phyloP scores from a whole-genome alignment of 306 rosid species.

The Arachis hypogaea region DNA sequence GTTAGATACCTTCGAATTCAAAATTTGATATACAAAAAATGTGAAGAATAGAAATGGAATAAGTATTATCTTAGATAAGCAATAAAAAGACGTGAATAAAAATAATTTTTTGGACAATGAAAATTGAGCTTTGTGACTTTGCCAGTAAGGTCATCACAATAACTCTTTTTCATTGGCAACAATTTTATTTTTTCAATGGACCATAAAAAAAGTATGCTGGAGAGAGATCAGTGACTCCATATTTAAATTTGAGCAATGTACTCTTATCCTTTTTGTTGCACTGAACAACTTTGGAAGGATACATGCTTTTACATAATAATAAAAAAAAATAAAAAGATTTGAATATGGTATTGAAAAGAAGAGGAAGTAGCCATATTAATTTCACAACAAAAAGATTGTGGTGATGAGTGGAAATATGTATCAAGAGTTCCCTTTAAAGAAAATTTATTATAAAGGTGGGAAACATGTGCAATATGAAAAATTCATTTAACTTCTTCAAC shows the following conservation, averaged over 20 bases:
- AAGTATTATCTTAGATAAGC: too few relatives aligned
- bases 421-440: neutral
- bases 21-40: too few relatives aligned
- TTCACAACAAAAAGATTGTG: neutral
- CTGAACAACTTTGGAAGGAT: neutral
- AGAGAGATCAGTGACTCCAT: conserved; percentile 2
- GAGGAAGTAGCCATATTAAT: neutral
- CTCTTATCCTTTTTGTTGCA: conserved; percentile 20
- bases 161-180: conserved; percentile 15
- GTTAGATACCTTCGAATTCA: too few relatives aligned
- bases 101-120: neutral
- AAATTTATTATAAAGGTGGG: neutral
- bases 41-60: too few relatives aligned
- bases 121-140: conserved; percentile 19
- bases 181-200: neutral
- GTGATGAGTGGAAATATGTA: neutral
- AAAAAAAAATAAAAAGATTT: neutral
- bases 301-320: neutral
- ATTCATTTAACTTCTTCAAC: neutral
- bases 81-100: too few relatives aligned
- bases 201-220: neutral
- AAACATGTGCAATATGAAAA: neutral
- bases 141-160: neutral
- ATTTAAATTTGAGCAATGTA: conserved; percentile 4
- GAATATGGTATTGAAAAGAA: neutral